Percentiles rank a stretch among this genome's conserved stretches.
Evolutionary conservation across 768 basidiomycete species (phyloP).

Genomic region (Psilocybe cubensis): DNA sequence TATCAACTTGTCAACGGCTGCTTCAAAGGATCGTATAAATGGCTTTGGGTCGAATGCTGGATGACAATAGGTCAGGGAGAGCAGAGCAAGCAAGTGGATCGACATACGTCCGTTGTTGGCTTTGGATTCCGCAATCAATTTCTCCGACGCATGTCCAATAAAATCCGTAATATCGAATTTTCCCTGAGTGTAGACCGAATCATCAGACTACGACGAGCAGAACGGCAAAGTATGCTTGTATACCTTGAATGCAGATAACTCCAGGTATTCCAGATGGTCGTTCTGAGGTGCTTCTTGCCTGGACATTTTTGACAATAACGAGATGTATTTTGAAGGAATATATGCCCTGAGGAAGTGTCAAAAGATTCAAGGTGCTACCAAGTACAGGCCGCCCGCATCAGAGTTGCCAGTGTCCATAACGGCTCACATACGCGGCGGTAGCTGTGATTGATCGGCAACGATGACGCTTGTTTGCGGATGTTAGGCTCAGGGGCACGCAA

Average conservation of each 20-base stretch:
- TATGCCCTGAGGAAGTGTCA: no score
- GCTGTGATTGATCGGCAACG: background rate
- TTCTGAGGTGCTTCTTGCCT: conserved; percentile 14
- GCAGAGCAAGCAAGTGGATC: background rate
- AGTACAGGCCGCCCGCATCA: no score
- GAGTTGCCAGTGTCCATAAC: no score
- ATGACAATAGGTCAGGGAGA: background rate
- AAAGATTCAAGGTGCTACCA: background rate
- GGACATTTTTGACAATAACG: conserved; percentile 7
- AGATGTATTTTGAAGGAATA: background rate
- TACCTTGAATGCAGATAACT: conserved; percentile 61
- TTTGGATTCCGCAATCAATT: conserved; percentile 85
- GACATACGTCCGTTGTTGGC: conserved; percentile 74
- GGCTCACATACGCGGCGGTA: no score
- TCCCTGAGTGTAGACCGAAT: conserved; percentile 46
- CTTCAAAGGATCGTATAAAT: conserved; percentile 91
- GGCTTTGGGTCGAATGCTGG: conserved; percentile 94
- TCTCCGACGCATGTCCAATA: conserved; percentile 84
- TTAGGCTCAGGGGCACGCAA: conserved; percentile 20
- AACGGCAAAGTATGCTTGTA: background rate
- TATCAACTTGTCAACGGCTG: conserved; percentile 87
- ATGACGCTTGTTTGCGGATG: conserved; percentile 17
- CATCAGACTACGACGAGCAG: conserved; percentile 1
- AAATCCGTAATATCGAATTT: conserved; percentile 95
- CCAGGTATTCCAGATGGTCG: conserved; percentile 53